Conservation (phyloP, 257 asterid genomes). For the Petrea volubilis region DNA sequence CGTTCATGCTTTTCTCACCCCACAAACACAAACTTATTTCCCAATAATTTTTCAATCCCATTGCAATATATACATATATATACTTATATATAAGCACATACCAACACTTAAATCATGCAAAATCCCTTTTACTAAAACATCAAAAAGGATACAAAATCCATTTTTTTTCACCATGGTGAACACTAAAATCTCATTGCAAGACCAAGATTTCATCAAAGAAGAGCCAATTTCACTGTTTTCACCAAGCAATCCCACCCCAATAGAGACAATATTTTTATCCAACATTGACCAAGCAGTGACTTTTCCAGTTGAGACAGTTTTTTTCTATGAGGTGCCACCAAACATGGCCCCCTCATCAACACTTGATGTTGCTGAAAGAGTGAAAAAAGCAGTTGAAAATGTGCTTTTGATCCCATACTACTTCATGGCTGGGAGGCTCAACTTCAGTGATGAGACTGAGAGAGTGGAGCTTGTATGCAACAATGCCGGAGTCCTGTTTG, state of each 20-base stretch:
- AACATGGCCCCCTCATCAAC: constrained; percentile 12
- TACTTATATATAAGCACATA: background rate
- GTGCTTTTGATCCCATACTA: constrained; percentile 44
- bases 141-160: background rate
- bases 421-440: constrained; percentile 54
- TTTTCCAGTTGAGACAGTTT: constrained; percentile 48
- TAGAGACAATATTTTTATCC: constrained; percentile 41
- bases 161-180: constrained; percentile 4
- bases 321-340: constrained; percentile 37
- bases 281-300: constrained; percentile 46
- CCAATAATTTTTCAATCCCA: background rate
- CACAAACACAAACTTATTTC: background rate
- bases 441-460: constrained; percentile 26
- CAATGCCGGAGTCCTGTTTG: constrained; percentile 46
- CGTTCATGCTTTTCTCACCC: constrained; percentile 24
- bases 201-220: constrained; percentile 32
- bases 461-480: constrained; percentile 50
- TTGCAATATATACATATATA: background rate
- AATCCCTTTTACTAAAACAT: background rate
- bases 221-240: constrained; percentile 31
- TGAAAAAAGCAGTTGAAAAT: constrained; percentile 33
- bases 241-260: constrained; percentile 24
- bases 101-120: background rate
- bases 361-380: constrained; percentile 17
- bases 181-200: constrained; percentile 15